phyloP scores from a whole-genome alignment of 1,284 basidiomycete genomes.

The Neotropicomus parvogracilis region DNA sequence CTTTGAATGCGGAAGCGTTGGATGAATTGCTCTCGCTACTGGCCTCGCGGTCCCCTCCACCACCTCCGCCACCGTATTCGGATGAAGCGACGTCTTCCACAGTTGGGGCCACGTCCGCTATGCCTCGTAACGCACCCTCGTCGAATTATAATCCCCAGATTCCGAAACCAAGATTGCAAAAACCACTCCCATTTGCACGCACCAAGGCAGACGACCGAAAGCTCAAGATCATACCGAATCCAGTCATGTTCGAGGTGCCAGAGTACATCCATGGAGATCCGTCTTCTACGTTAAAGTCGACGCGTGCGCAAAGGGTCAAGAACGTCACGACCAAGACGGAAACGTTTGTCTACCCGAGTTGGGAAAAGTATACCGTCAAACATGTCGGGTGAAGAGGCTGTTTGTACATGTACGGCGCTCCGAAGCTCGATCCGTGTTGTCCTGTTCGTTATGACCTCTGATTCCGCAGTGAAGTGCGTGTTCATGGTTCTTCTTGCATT shows the following conservation, averaged over 20 bases:
- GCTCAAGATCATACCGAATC: slow-evolving; percentile 48
- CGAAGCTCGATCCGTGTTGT: not conserved
- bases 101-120: slow-evolving; percentile 17
- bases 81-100: slow-evolving; percentile 28
- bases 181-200: slow-evolving; percentile 48
- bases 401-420: not conserved
- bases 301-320: slow-evolving; percentile 32
- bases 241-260: slow-evolving; percentile 42
- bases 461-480: not conserved
- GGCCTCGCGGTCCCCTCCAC: slow-evolving; percentile 28
- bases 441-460: not conserved
- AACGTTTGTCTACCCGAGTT: slow-evolving; percentile 52
- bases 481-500: not conserved
- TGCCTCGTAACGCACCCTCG: slow-evolving; percentile 15
- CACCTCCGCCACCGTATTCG: slow-evolving; percentile 21
- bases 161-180: slow-evolving; percentile 37
- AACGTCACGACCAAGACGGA: slow-evolving; percentile 43
- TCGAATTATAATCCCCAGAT: slow-evolving; percentile 26
- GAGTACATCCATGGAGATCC: slow-evolving; percentile 19
- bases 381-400: slow-evolving; percentile 30
- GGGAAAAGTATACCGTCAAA: slow-evolving; percentile 59
- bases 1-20: slow-evolving; percentile 54
- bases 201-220: slow-evolving; percentile 47
- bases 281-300: slow-evolving; percentile 21
- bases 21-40: slow-evolving; percentile 48